phyloP scores from a whole-genome alignment of 208 protist species.

The Leishmania mexicana region DNA sequence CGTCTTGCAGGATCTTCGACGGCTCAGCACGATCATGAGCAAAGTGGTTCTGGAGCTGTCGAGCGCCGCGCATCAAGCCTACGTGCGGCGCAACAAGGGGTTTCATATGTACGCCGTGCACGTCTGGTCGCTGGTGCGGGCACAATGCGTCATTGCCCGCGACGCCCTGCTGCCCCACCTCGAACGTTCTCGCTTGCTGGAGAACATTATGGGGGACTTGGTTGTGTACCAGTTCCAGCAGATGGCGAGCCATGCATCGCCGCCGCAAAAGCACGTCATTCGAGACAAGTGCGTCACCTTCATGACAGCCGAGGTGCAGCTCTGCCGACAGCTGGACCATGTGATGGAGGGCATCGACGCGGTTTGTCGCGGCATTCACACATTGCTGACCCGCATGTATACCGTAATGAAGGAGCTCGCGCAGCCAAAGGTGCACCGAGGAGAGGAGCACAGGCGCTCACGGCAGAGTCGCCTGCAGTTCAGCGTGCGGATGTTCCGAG shows the following conservation, averaged over 20 bases:
- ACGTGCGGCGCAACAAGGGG: constrained; percentile 43
- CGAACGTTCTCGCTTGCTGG: constrained; percentile 31
- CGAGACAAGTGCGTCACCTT: constrained; percentile 30
- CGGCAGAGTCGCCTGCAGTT: constrained; percentile 22
- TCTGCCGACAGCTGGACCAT: constrained; percentile 37
- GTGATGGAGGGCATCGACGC: constrained; percentile 38
- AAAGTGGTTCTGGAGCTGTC: constrained; percentile 40
- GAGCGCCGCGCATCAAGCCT: constrained; percentile 35
- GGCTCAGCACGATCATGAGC: constrained; percentile 25
- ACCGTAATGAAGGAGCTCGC: constrained; percentile 29
- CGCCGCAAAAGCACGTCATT: constrained; percentile 33
- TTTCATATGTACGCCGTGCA: constrained; percentile 48
- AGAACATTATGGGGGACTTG: constrained; percentile 45
- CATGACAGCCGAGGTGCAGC: constrained; percentile 36
- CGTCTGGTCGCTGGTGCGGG: constrained; percentile 24
- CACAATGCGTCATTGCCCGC: constrained; percentile 28
- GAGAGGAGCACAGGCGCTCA: constrained; percentile 24
- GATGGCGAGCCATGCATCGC: constrained; percentile 29
- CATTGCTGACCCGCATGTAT: constrained; percentile 19
- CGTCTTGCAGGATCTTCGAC: constrained; percentile 28
- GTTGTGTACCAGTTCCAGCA: constrained; percentile 49
- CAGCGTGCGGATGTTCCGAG: constrained; percentile 20
- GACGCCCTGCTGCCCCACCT: constrained; percentile 41
- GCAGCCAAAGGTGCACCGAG: constrained; percentile 24
- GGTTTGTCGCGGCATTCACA: constrained; percentile 24